Evolutionary conservation across 345 rosid genomes (phyloP), one percentile per base, ranked within the genome.

Genomic region (Rubroshorea leprosula): DNA sequence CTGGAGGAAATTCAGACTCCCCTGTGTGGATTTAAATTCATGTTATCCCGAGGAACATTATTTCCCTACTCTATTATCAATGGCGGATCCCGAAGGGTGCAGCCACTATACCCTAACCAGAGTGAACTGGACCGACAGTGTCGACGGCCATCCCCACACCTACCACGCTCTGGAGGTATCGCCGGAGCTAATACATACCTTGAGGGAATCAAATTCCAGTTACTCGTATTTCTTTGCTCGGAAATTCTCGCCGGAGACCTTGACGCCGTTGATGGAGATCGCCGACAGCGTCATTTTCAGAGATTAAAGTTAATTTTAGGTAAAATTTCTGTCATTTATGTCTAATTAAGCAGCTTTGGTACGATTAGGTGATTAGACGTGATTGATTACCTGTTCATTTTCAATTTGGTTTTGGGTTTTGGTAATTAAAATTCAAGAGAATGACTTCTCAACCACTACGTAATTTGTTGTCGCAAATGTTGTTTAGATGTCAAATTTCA

Each of bases 21-120:
- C 88, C 0, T 91, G 98, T 38, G 25, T 75, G 46, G 70, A 84
- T n/a, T 1, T 38, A 0, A 74, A 78, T 0, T 75, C 85, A 0
- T 88, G 96, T 27, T 91, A 91, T 65, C 96, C 95, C 0, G 98
- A 91, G 55, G 96, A 88, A 59, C 96, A 91, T 69, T 91, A 91
- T 60, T 88, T 91, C 21, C 95, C 95, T 1, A 91, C 98, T 0
- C 61, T 87, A n/a, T 44, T 91, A 27, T 82, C 91, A 4, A 80
- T 85, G 71, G 45, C 56, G 58, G 96, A 91, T 73, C 85, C 90
- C 1, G 24, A 65, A 20, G 91, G 95, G 0, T 82, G 95, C 75
- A 80, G 70, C 51, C 69, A 65, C 12, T 82, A 76, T 63, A 80
- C 96, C 0, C 78, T 91, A 29, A 91, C 96, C 1, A 76, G 83